Conservation (phyloP, 1,139 yeast genomes). For the Taphrina confusa region DNA sequence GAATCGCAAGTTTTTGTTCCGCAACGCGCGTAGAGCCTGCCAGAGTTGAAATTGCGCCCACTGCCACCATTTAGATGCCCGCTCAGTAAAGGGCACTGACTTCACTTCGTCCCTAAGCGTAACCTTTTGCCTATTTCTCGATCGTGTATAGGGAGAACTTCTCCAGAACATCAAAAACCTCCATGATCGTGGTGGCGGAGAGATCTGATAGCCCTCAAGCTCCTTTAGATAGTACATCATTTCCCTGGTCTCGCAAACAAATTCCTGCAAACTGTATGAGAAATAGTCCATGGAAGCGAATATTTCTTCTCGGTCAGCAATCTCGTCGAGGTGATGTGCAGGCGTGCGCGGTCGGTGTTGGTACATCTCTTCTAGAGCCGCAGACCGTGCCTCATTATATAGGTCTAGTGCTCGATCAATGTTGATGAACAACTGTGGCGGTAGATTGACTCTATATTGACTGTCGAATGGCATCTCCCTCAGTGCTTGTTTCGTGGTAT, state of each 20-base stretch:
- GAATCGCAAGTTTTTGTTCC: conserved; percentile 71
- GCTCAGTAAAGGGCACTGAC: background rate
- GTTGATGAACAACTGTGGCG: conserved; percentile 55
- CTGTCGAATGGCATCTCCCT: conserved; percentile 61
- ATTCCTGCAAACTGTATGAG: conserved; percentile 63
- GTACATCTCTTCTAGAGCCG: conserved; percentile 61
- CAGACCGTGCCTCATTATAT: conserved; percentile 59
- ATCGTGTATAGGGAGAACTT: background rate
- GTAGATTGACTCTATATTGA: conserved; percentile 43
- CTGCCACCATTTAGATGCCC: background rate
- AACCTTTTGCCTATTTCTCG: background rate
- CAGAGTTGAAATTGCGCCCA: conserved; percentile 46
- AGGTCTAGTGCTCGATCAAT: conserved; percentile 56
- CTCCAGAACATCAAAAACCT: conserved; percentile 59
- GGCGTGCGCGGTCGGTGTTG: conserved; percentile 11
- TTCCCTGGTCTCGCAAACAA: conserved; percentile 58
- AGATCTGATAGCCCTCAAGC: conserved; percentile 48
- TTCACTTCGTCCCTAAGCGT: background rate
- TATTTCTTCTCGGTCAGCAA: conserved; percentile 71
- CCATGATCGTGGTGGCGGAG: conserved; percentile 49
- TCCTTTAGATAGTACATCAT: conserved; percentile 55
- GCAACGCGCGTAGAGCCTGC: conserved; percentile 51
- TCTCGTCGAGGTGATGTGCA: conserved; percentile 50
- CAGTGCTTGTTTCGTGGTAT: conserved; percentile 64
- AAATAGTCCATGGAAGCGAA: conserved; percentile 86